Base-by-base conservation (phyloP, 305 asterid species). In the Ilex paraguariensis region DNA sequence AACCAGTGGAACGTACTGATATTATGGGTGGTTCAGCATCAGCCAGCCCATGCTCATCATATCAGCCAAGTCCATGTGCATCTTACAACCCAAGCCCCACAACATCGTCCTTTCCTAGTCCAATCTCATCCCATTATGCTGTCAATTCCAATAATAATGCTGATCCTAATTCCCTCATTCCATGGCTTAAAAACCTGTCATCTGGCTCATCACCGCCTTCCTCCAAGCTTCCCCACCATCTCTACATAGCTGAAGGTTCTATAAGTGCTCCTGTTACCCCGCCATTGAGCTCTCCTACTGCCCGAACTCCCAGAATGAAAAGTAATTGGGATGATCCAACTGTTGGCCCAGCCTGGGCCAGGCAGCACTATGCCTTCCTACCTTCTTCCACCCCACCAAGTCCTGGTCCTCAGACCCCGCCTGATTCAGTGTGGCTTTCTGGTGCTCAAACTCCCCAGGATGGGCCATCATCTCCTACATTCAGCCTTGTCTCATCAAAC, bases 251-350 rank as follows among this genome's bases (percentile, higher is more conserved):
- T 0, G 93, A 95, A 42, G 95, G 92, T 67, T 93, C 99, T 33
- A 75, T 93, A 61, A 93, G 99, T 76, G 99, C 99, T 70, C 99
- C 99, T 11, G 95, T 93, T 54, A 90, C 96, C 52, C 97, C 99
- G 56, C 99, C 99, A 56, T 76, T 83, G 64, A 93, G 97, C 82
- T 93, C 99, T 30, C 97, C 99, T 2, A 83, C 88, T 31, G 85
- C 92, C 33, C 81, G 85, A n/a, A 87, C 96, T 14, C 97, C 97
- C 32, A 74, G 93, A 69, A 84, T 86, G 95, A 81, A 87, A 59
- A 84, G 42, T 60, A 84, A 79, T 74, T 84, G 92, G 85, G 96
- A 87, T 17, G 83, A 86, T 56, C 86, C 84, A 9, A 61, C 80
- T 6, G 71, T 69, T 44, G 80, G 73, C 64, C 80, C 90, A 39